phyloP scores from a whole-genome alignment of 768 basidiomycete genomes.

The Pulveroboletus sp. region DNA sequence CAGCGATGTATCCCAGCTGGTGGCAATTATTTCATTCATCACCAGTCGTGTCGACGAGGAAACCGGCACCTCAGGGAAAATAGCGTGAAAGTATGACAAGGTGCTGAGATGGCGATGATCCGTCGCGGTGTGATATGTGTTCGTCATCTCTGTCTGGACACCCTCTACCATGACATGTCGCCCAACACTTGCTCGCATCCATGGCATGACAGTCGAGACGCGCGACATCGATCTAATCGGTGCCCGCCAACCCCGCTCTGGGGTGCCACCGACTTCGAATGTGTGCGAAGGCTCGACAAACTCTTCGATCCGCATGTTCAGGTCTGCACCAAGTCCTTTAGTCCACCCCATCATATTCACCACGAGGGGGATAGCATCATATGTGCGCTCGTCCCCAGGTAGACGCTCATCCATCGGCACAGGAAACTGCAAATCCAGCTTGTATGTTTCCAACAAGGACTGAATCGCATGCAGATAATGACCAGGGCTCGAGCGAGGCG shows the following conservation, averaged over 20 bases:
- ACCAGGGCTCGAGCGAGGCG: slow-evolving; percentile 72
- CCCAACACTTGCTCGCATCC: not conserved
- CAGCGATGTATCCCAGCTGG: slow-evolving; percentile 58
- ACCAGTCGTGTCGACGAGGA: slow-evolving; percentile 14
- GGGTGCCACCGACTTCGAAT: slow-evolving; percentile 19
- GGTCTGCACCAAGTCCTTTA: slow-evolving; percentile 86
- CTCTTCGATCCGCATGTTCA: slow-evolving; percentile 66
- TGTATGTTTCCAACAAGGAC: slow-evolving; percentile 62
- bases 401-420: slow-evolving; percentile 27
- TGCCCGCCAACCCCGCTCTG: slow-evolving; percentile 22
- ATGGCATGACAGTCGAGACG: not conserved
- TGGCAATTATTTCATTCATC: slow-evolving; percentile 36
- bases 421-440: slow-evolving; percentile 59
- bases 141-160: slow-evolving; percentile 36
- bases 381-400: slow-evolving; percentile 36
- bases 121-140: slow-evolving; percentile 36
- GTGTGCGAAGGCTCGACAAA: slow-evolving; percentile 47
- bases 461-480: slow-evolving; percentile 69
- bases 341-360: slow-evolving; percentile 98
- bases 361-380: slow-evolving; percentile 70
- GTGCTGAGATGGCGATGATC: slow-evolving; percentile 69
- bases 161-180: slow-evolving; percentile 32
- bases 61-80: slow-evolving; percentile 31
- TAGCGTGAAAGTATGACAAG: slow-evolving; percentile 73
- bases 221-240: slow-evolving; percentile 6